These are phyloP conservation scores for Chytridium lagenaria DNA, from an alignment of 371 early-diverging fungal species.

Conservation along the genomic window DNA sequence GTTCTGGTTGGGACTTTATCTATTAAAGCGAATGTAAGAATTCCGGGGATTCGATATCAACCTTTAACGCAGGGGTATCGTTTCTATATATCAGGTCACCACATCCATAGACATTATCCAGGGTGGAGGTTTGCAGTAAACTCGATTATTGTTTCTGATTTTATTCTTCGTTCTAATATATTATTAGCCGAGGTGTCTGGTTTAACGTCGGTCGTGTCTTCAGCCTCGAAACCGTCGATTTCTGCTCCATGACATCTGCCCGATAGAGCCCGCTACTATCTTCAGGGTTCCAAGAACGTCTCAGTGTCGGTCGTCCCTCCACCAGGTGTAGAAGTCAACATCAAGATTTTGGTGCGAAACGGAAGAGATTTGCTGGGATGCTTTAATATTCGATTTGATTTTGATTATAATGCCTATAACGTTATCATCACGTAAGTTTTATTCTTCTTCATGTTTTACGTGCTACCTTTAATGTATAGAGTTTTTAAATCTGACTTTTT, in stretches of 20 bases:
- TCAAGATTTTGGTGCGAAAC: slow-evolving; percentile 11
- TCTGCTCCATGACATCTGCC: slow-evolving; percentile 1
- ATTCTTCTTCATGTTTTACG: neutral
- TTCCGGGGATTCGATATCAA: no score
- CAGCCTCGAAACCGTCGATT: neutral
- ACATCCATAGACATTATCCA: slow-evolving; percentile 1
- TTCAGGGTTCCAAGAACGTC: slow-evolving; percentile 9
- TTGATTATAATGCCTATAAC: neutral
- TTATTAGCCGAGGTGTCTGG: slow-evolving; percentile 7
- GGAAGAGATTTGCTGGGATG: slow-evolving; percentile 15
- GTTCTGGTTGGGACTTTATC: neutral
- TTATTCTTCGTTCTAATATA: neutral
- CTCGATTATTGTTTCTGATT: neutral
- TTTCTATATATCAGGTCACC: no score
- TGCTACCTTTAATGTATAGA: neutral
- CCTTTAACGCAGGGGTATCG: no score
- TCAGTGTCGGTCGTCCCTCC: slow-evolving; percentile 8
- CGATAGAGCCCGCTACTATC: neutral
- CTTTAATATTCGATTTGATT: slow-evolving; percentile 21
- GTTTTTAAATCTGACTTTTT: neutral
- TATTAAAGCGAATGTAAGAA: neutral
- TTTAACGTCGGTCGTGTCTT: neutral
- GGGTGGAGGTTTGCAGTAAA: slow-evolving; percentile 10
- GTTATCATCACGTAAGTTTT: slow-evolving; percentile 1
- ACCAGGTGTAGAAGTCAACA: slow-evolving; percentile 16